Base-by-base conservation (phyloP, 257 asterid genomes). In the Salvia splendens region DNA sequence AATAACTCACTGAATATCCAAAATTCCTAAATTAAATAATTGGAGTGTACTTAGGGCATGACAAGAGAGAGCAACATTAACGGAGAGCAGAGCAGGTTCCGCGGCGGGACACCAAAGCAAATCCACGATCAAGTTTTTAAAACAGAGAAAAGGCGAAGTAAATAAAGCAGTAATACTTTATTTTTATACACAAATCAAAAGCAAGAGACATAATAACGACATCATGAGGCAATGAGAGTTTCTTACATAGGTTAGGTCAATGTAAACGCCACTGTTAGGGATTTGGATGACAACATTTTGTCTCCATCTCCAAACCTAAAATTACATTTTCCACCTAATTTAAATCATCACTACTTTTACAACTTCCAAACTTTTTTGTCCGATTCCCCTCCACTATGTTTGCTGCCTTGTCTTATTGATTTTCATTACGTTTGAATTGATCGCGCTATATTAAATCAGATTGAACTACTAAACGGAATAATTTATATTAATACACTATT, bases 211-310 rank as follows among this genome's bases (percentile, higher is more conserved):
- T 6, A 71, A 61, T 80, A 48, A 73, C 83, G 80, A 78, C 84
- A 83, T 78, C 8, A 0, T 73, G 78, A 78, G 79, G 64, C 46
- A 43, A 78, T 17, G 20, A 2, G 11, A 0, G 53, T 11, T 43
- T 50, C 3, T 4, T 6, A 48, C 47, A 68, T 67, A 30, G 73
- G 48, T 33, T 50, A 47, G 50, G 8, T 58, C 40, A 49, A 67
- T 60, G 53, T 14, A 73, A 46, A 53, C 9, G 5, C 41, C 38
- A 75, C 6, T 61, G 64, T 73, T 68, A 24, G 30, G 30, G 30
- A 24, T 24, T 24, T 24, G 30, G 64, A 80, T 83, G 86, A 75
- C 86, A 80, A 83, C 88, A 83, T 73, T 70, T 50, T 75, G 83
- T 73, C 82, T 67, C 58, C 87, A 82, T 59, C 52, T 51, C 53